Base-by-base conservation (phyloP, 2,329 filamentous ascomycete species). In the Graphium sp. region DNA sequence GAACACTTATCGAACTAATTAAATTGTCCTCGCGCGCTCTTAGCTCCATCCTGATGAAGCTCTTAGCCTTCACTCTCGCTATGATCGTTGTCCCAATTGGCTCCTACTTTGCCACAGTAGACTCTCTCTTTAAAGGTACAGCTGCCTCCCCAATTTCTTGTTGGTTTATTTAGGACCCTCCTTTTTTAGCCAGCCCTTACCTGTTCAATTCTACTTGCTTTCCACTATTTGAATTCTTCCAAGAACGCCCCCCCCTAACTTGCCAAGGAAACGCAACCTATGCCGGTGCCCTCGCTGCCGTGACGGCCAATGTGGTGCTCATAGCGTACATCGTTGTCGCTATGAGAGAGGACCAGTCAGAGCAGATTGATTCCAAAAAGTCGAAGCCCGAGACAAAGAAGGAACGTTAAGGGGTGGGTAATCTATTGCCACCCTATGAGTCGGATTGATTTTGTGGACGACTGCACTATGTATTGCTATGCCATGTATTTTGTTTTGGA, bases 321-420 rank as follows among this genome's bases (percentile, higher is more conserved):
- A 67, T 95, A 32, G 73, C 66, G n/a, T 98, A 95, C 51, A 71
- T 95, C 24, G 57, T 94, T 32, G 82, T 93, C 13, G 89, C 89
- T 4, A 85, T 93, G 67, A 74, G 66, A 35, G 89, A 98, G 49
- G 89, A 95, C 44, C 56, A 67, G 39, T n/a, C n/a, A n/a, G n/a
- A n/a, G n/a, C n/a, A n/a, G n/a, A 54, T 55, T 3, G 62, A 62
- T 16, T 51, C 46, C 8, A 53, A 66, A 12, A 52, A 54, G 37
- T 35, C 44, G 20, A 55, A 54, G 40, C 43, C 44, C 22, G 55
- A 60, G 30, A 48, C 42, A 29, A 69, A 66, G 50, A 70, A 70
- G 44, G 50, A 58, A 24, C 49, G 55, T 36, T 64, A 40, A 44
- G n/a, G n/a, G n/a, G n/a, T n/a, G n/a, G n/a, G n/a, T n/a, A n/a